Conservation (phyloP, 441 rosid genomes). For the Aquilaria agallochum region DNA sequence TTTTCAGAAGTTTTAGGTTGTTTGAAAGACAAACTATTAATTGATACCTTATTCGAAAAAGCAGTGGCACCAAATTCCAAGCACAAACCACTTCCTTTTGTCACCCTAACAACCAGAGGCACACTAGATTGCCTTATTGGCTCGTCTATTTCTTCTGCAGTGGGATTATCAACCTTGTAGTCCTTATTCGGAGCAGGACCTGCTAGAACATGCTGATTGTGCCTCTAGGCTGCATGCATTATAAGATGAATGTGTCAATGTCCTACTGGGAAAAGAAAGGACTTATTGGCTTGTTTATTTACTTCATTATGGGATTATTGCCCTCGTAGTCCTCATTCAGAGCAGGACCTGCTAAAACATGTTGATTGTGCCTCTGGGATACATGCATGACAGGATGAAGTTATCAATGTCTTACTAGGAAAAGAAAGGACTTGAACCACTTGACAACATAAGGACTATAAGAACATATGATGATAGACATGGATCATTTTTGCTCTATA, state of each 20-base stretch:
- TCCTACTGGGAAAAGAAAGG: too few relatives aligned
- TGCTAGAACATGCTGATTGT: too few relatives aligned
- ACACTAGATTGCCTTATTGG: conserved; percentile 11
- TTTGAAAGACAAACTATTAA: conserved; percentile 53
- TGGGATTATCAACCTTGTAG: conserved; percentile 12
- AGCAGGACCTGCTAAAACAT: background rate
- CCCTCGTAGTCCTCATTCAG: conserved; percentile 18
- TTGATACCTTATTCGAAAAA: conserved; percentile 44
- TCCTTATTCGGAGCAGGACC: conserved; percentile 8
- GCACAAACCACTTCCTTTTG: conserved; percentile 34
- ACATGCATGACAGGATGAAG: too few relatives aligned
- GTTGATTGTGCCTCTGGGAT: too few relatives aligned
- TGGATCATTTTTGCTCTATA: too few relatives aligned
- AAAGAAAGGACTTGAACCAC: too few relatives aligned
- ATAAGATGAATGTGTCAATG: too few relatives aligned
- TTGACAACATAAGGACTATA: too few relatives aligned
- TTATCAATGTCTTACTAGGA: too few relatives aligned
- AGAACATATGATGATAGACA: too few relatives aligned
- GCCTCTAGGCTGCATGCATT: too few relatives aligned
- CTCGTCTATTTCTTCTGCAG: background rate
- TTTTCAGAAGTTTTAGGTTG: conserved; percentile 28
- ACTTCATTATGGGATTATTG: background rate
- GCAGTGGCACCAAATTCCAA: conserved; percentile 65
- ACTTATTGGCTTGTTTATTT: too few relatives aligned
- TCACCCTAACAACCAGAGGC: conserved; percentile 53